Evolutionary conservation across 2,329 filamentous ascomycete genomes (phyloP).

Genomic region (Periconia digitata): DNA sequence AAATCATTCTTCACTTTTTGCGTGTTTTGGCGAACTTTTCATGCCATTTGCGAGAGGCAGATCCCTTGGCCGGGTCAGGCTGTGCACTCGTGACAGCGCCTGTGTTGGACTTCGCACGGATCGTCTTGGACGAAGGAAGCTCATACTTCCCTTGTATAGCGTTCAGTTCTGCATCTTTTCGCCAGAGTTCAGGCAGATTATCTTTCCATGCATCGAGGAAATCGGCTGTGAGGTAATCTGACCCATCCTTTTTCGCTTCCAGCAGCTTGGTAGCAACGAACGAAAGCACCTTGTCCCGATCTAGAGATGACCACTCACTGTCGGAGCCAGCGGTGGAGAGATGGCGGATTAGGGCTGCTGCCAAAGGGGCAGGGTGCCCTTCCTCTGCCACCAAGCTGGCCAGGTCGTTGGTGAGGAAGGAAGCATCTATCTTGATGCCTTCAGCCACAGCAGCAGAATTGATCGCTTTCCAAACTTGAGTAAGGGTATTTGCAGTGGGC

Average conservation of each 20-base stretch:
- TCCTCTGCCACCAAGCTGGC: slow-evolving; percentile 36
- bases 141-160: slow-evolving; percentile 36
- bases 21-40: slow-evolving; percentile 41
- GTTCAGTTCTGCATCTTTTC: slow-evolving; percentile 33
- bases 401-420: slow-evolving; percentile 40
- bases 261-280: slow-evolving; percentile 37
- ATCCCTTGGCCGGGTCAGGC: slow-evolving; percentile 18
- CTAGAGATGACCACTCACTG: slow-evolving; percentile 36
- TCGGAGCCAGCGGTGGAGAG: slow-evolving; percentile 33
- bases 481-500: slow-evolving; percentile 52
- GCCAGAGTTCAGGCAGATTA: slow-evolving; percentile 41
- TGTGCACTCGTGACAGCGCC: slow-evolving; percentile 7
- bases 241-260: slow-evolving; percentile 23
- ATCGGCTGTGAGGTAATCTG: slow-evolving; percentile 32
- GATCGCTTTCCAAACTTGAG: slow-evolving; percentile 53
- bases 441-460: slow-evolving; percentile 45
- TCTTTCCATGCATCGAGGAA: slow-evolving; percentile 44
- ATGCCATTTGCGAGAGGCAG: slow-evolving; percentile 42
- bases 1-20: slow-evolving; percentile 14
- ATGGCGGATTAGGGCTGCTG: slow-evolving; percentile 40
- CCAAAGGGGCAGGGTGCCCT: slow-evolving; percentile 41
- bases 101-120: slow-evolving; percentile 23
- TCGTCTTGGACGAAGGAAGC: slow-evolving; percentile 36
- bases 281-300: slow-evolving; percentile 31
- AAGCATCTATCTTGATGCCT: slow-evolving; percentile 42